These are phyloP conservation scores for Solanum piurae DNA, from an alignment of 257 asterid species.

Conservation along the genomic window DNA sequence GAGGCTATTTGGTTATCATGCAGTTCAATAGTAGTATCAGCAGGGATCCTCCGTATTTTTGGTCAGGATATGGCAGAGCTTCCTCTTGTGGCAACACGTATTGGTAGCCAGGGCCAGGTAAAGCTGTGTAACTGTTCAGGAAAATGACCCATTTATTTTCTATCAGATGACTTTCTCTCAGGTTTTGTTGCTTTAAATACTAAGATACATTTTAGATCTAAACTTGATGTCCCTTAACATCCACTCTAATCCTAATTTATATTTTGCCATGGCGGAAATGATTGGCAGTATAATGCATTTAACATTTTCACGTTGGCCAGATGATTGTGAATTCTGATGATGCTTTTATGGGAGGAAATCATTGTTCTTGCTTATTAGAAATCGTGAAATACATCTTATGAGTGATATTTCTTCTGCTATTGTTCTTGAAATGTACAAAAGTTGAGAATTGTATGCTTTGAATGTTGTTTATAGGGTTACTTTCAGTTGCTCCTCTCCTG, in stretches of 20 bases:
- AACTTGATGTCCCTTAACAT: background rate
- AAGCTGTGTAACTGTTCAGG: background rate
- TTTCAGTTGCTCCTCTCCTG: slow-evolving; percentile 69
- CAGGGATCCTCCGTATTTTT: slow-evolving; percentile 80
- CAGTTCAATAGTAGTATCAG: slow-evolving; percentile 90
- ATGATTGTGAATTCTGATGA: background rate
- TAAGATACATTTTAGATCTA: background rate
- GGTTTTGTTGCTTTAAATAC: background rate
- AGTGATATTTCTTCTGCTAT: background rate
- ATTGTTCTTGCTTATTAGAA: background rate
- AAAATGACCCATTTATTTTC: background rate
- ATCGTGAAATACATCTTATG: background rate
- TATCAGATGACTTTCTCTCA: background rate
- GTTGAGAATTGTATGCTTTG: background rate
- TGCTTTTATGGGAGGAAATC: background rate
- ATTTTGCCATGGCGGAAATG: background rate
- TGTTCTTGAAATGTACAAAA: background rate
- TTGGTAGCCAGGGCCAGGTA: slow-evolving; percentile 73
- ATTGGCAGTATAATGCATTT: background rate
- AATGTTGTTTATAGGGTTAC: slow-evolving; percentile 56
- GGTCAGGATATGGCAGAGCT: slow-evolving; percentile 91
- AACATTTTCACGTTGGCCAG: background rate
- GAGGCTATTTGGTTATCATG: slow-evolving; percentile 13
- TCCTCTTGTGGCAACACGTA: slow-evolving; percentile 87
- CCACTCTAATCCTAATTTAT: background rate